Percentiles rank a stretch among this genome's conserved stretches.
phyloP scores from a whole-genome alignment of 805 yeast species.

The Barnettozyma salicaria region DNA sequence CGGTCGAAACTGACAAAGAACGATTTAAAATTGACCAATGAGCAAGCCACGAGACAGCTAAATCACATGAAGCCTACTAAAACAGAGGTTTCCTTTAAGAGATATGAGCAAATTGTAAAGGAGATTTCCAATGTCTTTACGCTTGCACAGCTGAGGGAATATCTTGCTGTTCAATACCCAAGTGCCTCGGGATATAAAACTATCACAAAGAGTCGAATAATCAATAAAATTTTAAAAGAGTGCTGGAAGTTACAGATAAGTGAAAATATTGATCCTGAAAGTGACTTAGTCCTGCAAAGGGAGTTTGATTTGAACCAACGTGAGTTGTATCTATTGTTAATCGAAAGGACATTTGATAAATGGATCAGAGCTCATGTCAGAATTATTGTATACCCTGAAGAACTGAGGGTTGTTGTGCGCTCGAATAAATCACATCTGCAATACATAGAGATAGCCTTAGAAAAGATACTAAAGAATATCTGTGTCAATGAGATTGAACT shows the following conservation, averaged over 20 bases:
- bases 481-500: conserved; percentile 16
- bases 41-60: conserved; percentile 6
- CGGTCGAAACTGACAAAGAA: conserved; percentile 5
- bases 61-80: conserved; percentile 16
- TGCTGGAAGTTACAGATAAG: conserved; percentile 19
- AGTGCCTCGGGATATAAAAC: background rate
- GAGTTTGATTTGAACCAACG: conserved; percentile 18
- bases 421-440: conserved; percentile 21
- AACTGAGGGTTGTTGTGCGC: conserved; percentile 19
- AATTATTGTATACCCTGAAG: conserved; percentile 18
- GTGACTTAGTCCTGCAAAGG: conserved; percentile 17
- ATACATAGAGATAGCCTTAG: conserved; percentile 23
- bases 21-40: conserved; percentile 9
- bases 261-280: conserved; percentile 11
- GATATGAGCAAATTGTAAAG: conserved; percentile 16
- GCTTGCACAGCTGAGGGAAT: conserved; percentile 14
- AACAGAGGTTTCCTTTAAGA: conserved; percentile 14
- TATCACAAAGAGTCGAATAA: conserved; percentile 6
- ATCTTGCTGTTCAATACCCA: conserved; percentile 11
- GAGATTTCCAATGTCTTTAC: conserved; percentile 15
- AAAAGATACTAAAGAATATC: conserved; percentile 14
- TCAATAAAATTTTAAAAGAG: conserved; percentile 8
- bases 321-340: conserved; percentile 19
- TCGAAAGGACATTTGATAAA: conserved; percentile 19
- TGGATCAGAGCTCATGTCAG: conserved; percentile 25